These are phyloP conservation scores for Starmera quercuum DNA, from an alignment of 805 yeast species.

Conservation along the genomic window DNA sequence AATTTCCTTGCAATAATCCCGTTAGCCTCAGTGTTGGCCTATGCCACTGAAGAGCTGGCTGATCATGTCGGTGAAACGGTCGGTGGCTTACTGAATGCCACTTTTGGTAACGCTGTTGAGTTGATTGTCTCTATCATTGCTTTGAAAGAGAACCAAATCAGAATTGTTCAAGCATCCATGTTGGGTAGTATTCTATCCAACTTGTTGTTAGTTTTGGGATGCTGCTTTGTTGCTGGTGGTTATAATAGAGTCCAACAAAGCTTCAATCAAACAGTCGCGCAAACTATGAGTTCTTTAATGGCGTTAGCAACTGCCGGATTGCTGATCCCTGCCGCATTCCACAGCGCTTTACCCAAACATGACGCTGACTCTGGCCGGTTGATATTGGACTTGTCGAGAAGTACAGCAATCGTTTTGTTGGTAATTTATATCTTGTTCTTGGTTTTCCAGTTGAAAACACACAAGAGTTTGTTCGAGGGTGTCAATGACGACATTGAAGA, in stretches of 20 bases:
- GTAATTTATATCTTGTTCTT: constrained; percentile 72
- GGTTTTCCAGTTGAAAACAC: constrained; percentile 85
- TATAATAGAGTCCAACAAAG: constrained; percentile 75
- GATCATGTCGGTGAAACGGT: constrained; percentile 84
- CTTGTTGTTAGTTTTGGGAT: constrained; percentile 84
- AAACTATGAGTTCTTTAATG: constrained; percentile 92
- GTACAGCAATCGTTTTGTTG: constrained; percentile 74
- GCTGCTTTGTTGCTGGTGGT: constrained; percentile 93
- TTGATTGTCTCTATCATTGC: constrained; percentile 92
- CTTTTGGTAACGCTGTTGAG: constrained; percentile 97
- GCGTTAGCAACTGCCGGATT: constrained; percentile 86
- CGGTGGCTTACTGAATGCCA: constrained; percentile 93
- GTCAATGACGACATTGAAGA: constrained; percentile 34
- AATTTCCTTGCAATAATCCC: constrained; percentile 91
- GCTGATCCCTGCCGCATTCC: constrained; percentile 93
- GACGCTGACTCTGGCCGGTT: constrained; percentile 27
- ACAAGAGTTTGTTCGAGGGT: constrained; percentile 64
- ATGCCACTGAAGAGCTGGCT: constrained; percentile 88
- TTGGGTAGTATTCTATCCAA: constrained; percentile 89
- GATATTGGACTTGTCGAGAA: constrained; percentile 74
- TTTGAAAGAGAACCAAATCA: constrained; percentile 71
- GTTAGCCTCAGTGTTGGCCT: constrained; percentile 82
- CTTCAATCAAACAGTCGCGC: constrained; percentile 95
- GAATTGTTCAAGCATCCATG: constrained; percentile 97
- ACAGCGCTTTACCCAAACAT: constrained; percentile 57